A percentile compares a stretch with the other conserved stretches of the same genome.
These are phyloP conservation scores for Colletotrichum endophyticum DNA, from an alignment of 2,329 filamentous ascomycete genomes.

Conservation along the genomic window DNA sequence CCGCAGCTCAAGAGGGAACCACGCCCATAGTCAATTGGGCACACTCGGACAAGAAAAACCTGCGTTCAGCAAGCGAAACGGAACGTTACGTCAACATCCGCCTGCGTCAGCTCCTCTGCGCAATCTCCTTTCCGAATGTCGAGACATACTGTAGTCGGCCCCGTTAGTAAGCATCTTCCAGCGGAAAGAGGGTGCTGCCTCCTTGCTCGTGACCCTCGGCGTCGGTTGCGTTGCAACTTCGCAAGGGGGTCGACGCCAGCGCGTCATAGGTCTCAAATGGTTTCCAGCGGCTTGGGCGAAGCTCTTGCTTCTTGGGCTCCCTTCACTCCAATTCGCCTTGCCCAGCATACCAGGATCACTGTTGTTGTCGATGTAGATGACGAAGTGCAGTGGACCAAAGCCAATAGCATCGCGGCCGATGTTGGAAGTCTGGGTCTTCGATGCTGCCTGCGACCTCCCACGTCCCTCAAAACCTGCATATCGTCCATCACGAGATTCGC, in stretches of 20 bases:
- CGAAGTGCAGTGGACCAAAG: background rate
- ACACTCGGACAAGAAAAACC: background rate
- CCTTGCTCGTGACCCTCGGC: background rate
- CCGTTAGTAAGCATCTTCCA: background rate
- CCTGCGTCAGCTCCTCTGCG: background rate
- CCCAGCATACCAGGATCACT: background rate
- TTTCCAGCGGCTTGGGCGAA: background rate
- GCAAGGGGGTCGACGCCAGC: background rate
- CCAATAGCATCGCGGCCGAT: constrained; percentile 27
- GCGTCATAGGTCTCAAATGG: background rate
- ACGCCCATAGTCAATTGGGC: background rate
- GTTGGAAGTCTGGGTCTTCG: constrained; percentile 28
- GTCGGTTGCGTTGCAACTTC: background rate
- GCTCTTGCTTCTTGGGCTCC: background rate
- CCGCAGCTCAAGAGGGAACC: background rate
- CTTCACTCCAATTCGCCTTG: background rate
- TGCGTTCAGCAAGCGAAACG: background rate
- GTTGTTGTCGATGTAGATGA: background rate
- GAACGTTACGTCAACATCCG: background rate
- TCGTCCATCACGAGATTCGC: background rate
- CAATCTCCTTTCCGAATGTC: background rate
- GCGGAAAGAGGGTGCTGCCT: background rate
- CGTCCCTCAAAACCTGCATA: constrained; percentile 35
- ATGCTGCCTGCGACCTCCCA: constrained; percentile 24
- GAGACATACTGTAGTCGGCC: background rate